Base-by-base conservation (phyloP, 108 stramenopile species). In the Pseudonitzschia multistriata region DNA sequence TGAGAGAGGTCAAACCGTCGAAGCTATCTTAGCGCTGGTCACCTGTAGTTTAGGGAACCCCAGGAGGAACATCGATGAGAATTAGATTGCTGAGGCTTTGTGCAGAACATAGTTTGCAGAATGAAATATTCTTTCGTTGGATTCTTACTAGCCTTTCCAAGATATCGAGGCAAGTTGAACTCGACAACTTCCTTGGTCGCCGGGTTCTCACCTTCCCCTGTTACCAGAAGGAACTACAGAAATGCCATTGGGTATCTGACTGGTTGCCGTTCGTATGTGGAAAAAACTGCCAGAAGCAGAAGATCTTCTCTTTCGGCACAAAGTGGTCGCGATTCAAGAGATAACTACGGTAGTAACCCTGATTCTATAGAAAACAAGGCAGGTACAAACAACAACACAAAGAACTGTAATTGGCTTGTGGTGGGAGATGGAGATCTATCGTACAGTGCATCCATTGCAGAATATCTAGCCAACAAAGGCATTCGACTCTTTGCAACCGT, bases 391-490 rank as follows among this genome's bases (percentile, higher is more conserved):
- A 71, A 47, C 60, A 61, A 40, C 40, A 31, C 10, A 4, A 66
- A 24, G 0, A 19, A 36, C n/a, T 10, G 29, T 13, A 71, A 65
- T 30, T 74, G 71, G 63, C 67, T 93, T 3, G 88, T 93, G 15
- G 84, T 84, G 48, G 92, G 92, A 17, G 92, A 93, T 67, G 92
- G 92, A 8, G 92, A 93, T 78, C 61, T 93, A n/a, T 88, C 87
- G 42, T 87, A 84, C 73, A 74, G 85, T 54, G 80, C 89, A 17
- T 57, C 66, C 6, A 79, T 90, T 39, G 80, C 86, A 22, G 22
- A 56, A 2, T 60, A 78, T 27, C 27, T 88, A 40, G 74, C 81
- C 14, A 28, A 59, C 0, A 30, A 59, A 7, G 69, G 67, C 49
- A 79, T 85, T 34, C 49, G 69, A 19, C 62, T 93, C 4, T 63